These are phyloP conservation scores for Arbutus unedo DNA, from an alignment of 148 eudicot genomes.

Conservation along the genomic window DNA sequence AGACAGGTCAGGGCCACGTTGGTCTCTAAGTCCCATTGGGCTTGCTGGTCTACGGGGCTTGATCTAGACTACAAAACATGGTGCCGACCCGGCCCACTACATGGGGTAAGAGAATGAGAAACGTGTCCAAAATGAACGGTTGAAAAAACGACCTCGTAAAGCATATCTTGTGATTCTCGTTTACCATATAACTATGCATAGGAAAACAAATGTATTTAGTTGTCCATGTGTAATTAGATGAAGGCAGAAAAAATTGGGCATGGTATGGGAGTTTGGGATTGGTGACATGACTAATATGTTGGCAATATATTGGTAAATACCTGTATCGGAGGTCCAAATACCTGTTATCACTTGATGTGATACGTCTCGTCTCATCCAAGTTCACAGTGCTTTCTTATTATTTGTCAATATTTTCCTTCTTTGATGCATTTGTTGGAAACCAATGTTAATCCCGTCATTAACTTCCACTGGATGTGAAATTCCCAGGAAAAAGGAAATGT, in stretches of 20 bases:
- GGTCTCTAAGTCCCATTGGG: no score
- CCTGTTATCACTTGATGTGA: not conserved
- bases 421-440: conserved; percentile 1
- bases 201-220: not conserved
- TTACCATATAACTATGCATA: not conserved
- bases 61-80: no score
- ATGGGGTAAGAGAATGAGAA: not conserved
- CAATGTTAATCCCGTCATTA: not conserved
- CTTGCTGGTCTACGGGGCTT: no score
- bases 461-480: not conserved
- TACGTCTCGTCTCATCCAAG: not conserved
- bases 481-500: conserved; percentile 92
- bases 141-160: not conserved
- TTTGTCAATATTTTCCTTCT: not conserved
- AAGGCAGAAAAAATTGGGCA: not conserved
- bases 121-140: not conserved
- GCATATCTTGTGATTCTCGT: not conserved
- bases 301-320: not conserved
- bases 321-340: not conserved
- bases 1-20: no score
- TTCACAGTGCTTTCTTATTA: not conserved
- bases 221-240: not conserved
- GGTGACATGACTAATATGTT: not conserved
- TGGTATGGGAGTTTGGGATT: no score
- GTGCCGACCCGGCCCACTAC: no score